Percentiles rank a stretch among this genome's conserved stretches.
Evolutionary conservation across 1,139 yeast species (phyloP).

Genomic region (Lodderomyces oxycetoniae): DNA sequence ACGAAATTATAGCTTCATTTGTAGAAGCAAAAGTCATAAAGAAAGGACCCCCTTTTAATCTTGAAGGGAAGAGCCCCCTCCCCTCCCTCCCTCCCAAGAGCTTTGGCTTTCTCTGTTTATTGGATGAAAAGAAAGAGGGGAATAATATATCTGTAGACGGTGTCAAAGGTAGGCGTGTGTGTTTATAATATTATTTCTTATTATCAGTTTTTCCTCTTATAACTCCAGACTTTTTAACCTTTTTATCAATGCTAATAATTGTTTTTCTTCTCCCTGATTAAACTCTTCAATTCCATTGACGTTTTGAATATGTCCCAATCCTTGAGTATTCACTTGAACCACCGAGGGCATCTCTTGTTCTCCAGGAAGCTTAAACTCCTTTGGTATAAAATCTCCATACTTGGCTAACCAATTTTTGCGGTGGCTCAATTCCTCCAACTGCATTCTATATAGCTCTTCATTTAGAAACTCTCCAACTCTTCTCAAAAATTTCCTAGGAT

Average conservation of each 20-base stretch:
- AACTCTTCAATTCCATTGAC: slow-evolving; percentile 16
- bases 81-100: no score
- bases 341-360: slow-evolving; percentile 35
- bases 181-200: no score
- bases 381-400: slow-evolving; percentile 42
- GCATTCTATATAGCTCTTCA: slow-evolving; percentile 30
- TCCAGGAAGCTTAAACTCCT: slow-evolving; percentile 39
- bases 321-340: slow-evolving; percentile 42
- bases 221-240: slow-evolving; percentile 4
- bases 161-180: no score
- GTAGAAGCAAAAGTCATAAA: no score
- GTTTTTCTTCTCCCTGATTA: slow-evolving; percentile 19
- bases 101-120: no score
- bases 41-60: no score
- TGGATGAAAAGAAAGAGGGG: no score
- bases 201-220: no score
- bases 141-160: no score
- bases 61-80: no score
- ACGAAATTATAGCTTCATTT: no score
- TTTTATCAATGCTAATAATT: slow-evolving; percentile 22
- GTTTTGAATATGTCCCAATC: slow-evolving; percentile 28
- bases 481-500: slow-evolving; percentile 35
- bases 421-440: slow-evolving; percentile 33
- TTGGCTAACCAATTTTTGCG: slow-evolving; percentile 35
- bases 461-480: slow-evolving; percentile 31